Conservation (phyloP, 768 basidiomycete species). For the Pleurotus pulmonarius region DNA sequence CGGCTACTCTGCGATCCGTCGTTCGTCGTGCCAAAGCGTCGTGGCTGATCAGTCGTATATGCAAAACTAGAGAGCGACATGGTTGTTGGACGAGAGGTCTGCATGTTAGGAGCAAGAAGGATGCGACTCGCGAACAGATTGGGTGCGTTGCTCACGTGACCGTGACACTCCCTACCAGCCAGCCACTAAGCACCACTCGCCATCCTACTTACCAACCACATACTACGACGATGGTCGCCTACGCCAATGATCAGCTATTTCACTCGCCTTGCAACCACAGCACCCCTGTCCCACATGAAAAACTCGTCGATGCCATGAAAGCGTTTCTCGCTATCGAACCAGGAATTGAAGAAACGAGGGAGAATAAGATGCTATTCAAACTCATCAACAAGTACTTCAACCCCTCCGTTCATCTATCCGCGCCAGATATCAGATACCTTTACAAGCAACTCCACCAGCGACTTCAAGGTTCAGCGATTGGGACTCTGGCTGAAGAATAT, state of each 20-base stretch:
- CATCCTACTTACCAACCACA: background rate
- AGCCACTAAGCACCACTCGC: background rate
- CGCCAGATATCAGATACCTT: background rate
- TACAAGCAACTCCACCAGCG: conserved; percentile 5
- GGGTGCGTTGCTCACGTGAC: background rate
- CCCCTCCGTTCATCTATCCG: background rate
- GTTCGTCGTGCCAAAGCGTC: no score
- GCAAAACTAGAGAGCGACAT: no score
- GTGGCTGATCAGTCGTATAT: no score
- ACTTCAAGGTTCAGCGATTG: background rate
- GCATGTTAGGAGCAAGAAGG: background rate
- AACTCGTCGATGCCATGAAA: background rate
- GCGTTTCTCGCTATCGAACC: conserved; percentile 3
- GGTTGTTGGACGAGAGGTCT: background rate
- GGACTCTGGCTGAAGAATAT: conserved; percentile 3
- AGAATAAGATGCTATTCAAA: conserved; percentile 1
- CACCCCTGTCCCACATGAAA: background rate
- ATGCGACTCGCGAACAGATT: background rate
- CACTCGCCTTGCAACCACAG: background rate
- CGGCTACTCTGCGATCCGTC: no score
- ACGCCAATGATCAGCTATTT: background rate
- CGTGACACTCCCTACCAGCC: background rate
- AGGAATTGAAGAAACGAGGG: background rate
- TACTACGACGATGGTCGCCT: background rate
- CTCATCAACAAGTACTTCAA: conserved; percentile 9